Evolutionary conservation across 2,329 filamentous ascomycete species (phyloP).

Genomic region (Fusarium sp.): DNA sequence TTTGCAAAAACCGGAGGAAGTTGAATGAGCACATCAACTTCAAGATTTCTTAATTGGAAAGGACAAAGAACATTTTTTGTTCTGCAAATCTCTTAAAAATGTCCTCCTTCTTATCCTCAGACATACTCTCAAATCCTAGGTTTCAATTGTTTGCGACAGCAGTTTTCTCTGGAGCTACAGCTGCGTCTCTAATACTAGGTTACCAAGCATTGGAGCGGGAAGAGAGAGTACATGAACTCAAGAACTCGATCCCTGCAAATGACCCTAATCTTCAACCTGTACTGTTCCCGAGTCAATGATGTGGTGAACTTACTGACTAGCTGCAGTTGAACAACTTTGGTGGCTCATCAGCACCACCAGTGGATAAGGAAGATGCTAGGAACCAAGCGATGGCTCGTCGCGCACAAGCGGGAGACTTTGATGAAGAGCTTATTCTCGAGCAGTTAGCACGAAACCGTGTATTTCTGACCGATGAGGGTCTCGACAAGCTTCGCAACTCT

Average conservation of each 20-base stretch:
- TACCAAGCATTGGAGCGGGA: slow-evolving; percentile 70
- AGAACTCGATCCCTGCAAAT: slow-evolving; percentile 66
- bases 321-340: slow-evolving; percentile 70
- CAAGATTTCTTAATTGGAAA: slow-evolving; percentile 3
- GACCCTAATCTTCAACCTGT: slow-evolving; percentile 40
- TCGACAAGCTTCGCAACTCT: slow-evolving; percentile 80
- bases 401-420: slow-evolving; percentile 72
- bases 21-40: slow-evolving; percentile 3
- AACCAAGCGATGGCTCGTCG: slow-evolving; percentile 68
- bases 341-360: slow-evolving; percentile 58
- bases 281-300: background rate
- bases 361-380: slow-evolving; percentile 70
- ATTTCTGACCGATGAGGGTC: slow-evolving; percentile 85
- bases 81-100: slow-evolving; percentile 46
- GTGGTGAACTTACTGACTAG: slow-evolving; percentile 19
- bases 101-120: slow-evolving; percentile 57
- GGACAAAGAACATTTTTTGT: background rate
- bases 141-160: slow-evolving; percentile 78
- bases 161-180: slow-evolving; percentile 70
- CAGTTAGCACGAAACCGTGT: slow-evolving; percentile 93
- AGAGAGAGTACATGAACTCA: slow-evolving; percentile 66
- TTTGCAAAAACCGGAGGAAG: slow-evolving; percentile 14
- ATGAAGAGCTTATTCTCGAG: slow-evolving; percentile 88
- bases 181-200: slow-evolving; percentile 69
- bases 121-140: slow-evolving; percentile 58